phyloP scores from a whole-genome alignment of 1,284 basidiomycete genomes.

The Ganoderma boninense region DNA sequence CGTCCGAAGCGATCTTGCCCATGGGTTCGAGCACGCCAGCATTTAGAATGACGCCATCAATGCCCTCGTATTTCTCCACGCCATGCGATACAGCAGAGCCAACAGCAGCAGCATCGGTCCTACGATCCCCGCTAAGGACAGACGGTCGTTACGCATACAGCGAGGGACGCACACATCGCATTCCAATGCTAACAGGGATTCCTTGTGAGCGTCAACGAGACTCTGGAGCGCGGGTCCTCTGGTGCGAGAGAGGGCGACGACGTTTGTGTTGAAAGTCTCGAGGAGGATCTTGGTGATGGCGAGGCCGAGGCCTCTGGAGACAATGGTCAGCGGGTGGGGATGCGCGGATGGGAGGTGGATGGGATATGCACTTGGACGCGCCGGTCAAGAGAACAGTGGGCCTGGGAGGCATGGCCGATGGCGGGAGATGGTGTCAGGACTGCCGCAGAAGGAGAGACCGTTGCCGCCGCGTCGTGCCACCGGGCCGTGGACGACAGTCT shows the following conservation, averaged over 20 bases:
- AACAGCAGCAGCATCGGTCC: slow-evolving; percentile 67
- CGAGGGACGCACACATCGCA: slow-evolving; percentile 74
- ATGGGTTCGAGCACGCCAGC: slow-evolving; percentile 74
- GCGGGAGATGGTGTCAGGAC: not conserved
- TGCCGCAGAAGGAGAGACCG: slow-evolving; percentile 12
- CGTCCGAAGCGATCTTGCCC: slow-evolving; percentile 48
- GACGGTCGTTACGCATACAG: slow-evolving; percentile 21
- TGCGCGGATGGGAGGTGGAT: slow-evolving; percentile 10
- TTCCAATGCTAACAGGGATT: slow-evolving; percentile 60
- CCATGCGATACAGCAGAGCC: slow-evolving; percentile 57
- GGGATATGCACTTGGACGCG: slow-evolving; percentile 68
- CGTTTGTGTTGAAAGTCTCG: slow-evolving; percentile 64
- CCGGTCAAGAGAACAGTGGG: slow-evolving; percentile 77
- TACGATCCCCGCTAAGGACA: slow-evolving; percentile 38
- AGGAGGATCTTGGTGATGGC: slow-evolving; percentile 74
- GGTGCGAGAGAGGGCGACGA: slow-evolving; percentile 81
- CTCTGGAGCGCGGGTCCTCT: slow-evolving; percentile 66
- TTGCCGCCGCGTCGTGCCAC: slow-evolving; percentile 20
- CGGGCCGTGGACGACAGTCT: slow-evolving; percentile 20
- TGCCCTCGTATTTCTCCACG: slow-evolving; percentile 58
- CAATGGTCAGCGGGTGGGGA: slow-evolving; percentile 21
- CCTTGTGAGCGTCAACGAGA: slow-evolving; percentile 55
- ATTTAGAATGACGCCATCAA: slow-evolving; percentile 84
- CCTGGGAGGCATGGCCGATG: slow-evolving; percentile 35
- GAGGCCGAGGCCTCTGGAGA: slow-evolving; percentile 81